phyloP scores from a whole-genome alignment of 2,329 filamentous ascomycete species.

The Fulvia fulva region DNA sequence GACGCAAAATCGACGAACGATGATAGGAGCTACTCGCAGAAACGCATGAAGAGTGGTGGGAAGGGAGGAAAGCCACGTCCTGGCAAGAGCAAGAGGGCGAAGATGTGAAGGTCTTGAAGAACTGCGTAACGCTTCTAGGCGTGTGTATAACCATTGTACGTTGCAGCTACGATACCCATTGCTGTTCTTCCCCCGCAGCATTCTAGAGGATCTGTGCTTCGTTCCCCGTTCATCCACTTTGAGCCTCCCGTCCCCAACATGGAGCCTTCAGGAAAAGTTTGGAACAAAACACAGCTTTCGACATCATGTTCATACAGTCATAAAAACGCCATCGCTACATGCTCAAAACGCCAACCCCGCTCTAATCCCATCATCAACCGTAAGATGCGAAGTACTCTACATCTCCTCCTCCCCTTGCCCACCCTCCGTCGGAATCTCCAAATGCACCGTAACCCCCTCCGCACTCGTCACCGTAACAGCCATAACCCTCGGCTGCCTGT shows the following conservation, averaged over 20 bases:
- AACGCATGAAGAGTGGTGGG: slow-evolving; percentile 72
- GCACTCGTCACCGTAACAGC: neutral
- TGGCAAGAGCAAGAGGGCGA: slow-evolving; percentile 40
- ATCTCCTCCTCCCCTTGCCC: neutral
- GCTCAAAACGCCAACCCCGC: neutral
- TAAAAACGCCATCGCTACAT: neutral
- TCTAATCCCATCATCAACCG: neutral
- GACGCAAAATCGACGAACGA: slow-evolving; percentile 81
- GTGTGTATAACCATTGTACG: neutral
- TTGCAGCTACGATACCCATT: neutral
- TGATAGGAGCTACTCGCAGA: slow-evolving; percentile 71
- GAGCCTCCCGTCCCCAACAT: no score
- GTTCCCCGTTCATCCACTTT: no score
- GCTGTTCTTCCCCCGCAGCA: neutral
- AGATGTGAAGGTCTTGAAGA: slow-evolving; percentile 10
- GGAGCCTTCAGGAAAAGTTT: no score
- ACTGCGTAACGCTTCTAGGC: neutral
- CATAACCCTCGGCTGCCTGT: neutral
- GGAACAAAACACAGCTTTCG: no score
- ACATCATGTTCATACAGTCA: no score
- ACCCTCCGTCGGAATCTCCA: neutral
- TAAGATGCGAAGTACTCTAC: neutral
- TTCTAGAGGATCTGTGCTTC: neutral
- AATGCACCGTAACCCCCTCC: neutral
- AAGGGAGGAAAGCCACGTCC: slow-evolving; percentile 33